These are phyloP conservation scores for Alternaria ventricosa DNA, from an alignment of 2,329 filamentous ascomycete genomes.

Conservation along the genomic window DNA sequence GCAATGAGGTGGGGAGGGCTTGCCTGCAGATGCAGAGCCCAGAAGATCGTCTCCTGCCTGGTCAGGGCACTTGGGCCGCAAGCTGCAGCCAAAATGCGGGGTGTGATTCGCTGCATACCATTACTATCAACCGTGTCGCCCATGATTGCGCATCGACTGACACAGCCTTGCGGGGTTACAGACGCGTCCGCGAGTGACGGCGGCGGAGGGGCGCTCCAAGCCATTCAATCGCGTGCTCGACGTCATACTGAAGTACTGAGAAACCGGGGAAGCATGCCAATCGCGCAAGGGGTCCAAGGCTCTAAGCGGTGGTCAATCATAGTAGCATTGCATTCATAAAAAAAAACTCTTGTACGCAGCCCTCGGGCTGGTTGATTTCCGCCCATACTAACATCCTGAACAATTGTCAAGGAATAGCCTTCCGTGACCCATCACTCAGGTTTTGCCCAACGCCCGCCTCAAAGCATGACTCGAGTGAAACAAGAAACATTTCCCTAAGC, in stretches of 20 bases:
- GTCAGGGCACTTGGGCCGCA: slow-evolving; percentile 22
- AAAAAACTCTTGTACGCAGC: not conserved
- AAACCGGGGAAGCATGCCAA: slow-evolving; percentile 14
- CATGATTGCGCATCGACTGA: slow-evolving; percentile 9
- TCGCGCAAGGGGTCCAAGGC: slow-evolving; percentile 16
- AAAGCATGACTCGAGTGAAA: slow-evolving; percentile 5
- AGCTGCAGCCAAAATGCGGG: slow-evolving; percentile 21
- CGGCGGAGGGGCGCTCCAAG: slow-evolving; percentile 15
- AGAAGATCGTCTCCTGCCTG: slow-evolving; percentile 7
- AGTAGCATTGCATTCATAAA: slow-evolving; percentile 5
- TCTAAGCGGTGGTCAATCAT: not conserved
- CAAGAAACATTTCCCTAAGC: slow-evolving; percentile 15
- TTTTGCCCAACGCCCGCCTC: slow-evolving; percentile 11
- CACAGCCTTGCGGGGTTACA: slow-evolving; percentile 19
- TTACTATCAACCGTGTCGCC: slow-evolving; percentile 16
- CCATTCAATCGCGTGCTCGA: slow-evolving; percentile 18
- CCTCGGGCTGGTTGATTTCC: not conserved
- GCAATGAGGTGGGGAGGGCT: slow-evolving; percentile 24
- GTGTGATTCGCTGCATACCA: slow-evolving; percentile 31
- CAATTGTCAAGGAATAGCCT: slow-evolving; percentile 5
- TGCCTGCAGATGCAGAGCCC: slow-evolving; percentile 10
- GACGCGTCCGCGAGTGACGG: not conserved
- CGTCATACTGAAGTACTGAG: slow-evolving; percentile 19
- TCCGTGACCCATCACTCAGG: not conserved
- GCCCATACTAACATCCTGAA: not conserved